These are phyloP conservation scores for Cicer pinnatifidum DNA, from an alignment of 306 rosid genomes.

Conservation along the genomic window DNA sequence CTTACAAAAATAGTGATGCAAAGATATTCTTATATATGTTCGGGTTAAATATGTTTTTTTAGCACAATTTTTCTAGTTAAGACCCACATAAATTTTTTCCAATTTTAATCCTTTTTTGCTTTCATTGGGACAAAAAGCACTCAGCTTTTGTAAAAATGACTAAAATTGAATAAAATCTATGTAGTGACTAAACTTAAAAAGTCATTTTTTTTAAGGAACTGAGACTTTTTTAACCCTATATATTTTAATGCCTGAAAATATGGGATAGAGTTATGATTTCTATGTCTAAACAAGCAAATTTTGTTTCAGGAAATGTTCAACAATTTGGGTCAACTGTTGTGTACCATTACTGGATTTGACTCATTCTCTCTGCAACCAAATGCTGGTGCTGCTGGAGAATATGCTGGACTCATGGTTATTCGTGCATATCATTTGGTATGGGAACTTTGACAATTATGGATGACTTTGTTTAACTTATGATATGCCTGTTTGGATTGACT, in stretches of 20 bases:
- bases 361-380: constrained; percentile 99
- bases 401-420: constrained; percentile 99
- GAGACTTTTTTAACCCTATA: neutral
- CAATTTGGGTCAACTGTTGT: constrained; percentile 82
- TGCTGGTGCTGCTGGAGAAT: constrained; percentile 99
- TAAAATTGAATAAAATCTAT: too few species aligned
- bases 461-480: constrained; percentile 25
- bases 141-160: too few species aligned
- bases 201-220: too few species aligned
- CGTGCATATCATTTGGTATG: constrained; percentile 93
- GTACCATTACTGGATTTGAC: constrained; percentile 92
- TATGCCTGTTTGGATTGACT: too few species aligned
- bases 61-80: too few species aligned
- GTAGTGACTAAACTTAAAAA: too few species aligned
- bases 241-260: constrained; percentile 34
- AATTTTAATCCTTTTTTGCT: too few species aligned
- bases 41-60: neutral
- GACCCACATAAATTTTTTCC: too few species aligned
- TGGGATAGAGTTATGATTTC: constrained; percentile 39
- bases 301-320: constrained; percentile 88
- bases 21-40: constrained; percentile 36
- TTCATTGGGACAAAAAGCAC: too few species aligned
- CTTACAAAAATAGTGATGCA: constrained; percentile 20
- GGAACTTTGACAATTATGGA: constrained; percentile 33
- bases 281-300: constrained; percentile 45